Evolutionary conservation across 1,284 basidiomycete species (phyloP), one percentile per base, ranked within the genome.

Genomic region (Sporisorium graminicola): DNA sequence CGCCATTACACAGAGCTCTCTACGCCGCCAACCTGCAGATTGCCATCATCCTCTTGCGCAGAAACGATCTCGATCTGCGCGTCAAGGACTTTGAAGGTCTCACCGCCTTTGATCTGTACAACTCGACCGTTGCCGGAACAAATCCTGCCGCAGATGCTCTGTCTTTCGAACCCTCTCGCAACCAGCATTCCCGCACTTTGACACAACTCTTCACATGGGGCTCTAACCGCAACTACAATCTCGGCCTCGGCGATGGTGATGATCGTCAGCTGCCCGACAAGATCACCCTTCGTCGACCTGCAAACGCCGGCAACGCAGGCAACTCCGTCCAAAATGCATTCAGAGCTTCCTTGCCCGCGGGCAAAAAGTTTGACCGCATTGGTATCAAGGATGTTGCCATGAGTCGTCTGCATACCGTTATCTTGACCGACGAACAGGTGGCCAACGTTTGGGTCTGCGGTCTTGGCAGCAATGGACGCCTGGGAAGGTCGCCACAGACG

Each of bases 71-170:
- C 20, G 94, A 98, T 81, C 86, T 88, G 0, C 87, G 89, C 1
- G 80, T 94, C 63, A 95, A 94, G 85, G 97, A 99, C 82, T 85
- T 88, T 40, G 96, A 98, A 82, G 96, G 95, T 1, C 92, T 97
- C 85, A 94, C 94, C 0, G 91, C 95, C 0, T 95, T 95, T 76
- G 96, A 99, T 82, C 87, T 99, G 27, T 98, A 95, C 87, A 98
- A 98, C 82, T 77, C 81, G 10, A 85, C 84, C 20, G 78, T 85
- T 14, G 62, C 71, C 1, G 83, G 83, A 12, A 83, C 82, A 5
- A 81, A 79, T 58, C 83, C 82, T 0, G 54, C 58, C 7, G 42
- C 69, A 7, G 71, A 77, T 49, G 65, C 74, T 2, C 35, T 77
- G 13, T 63, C 59, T 4, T 68, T 59, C 26, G 66, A 77, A 12